A percentile compares a stretch with the other conserved stretches of the same genome.
These are phyloP conservation scores for Citrus glauca DNA, from an alignment of 345 rosid species.

Conservation along the genomic window DNA sequence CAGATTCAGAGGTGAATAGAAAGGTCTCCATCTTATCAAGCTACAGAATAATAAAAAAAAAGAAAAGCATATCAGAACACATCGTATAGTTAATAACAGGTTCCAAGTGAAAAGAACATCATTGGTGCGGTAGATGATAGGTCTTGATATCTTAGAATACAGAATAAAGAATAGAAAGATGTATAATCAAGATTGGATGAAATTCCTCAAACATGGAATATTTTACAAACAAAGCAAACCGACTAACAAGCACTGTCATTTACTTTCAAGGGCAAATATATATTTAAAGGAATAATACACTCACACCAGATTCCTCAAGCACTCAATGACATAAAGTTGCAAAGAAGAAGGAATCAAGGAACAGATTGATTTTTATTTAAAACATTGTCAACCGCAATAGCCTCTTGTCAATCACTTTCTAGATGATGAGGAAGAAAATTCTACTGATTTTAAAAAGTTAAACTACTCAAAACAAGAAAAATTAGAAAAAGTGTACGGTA, in stretches of 20 bases:
- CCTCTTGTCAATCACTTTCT: not conserved
- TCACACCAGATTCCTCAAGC: slow-evolving; percentile 9
- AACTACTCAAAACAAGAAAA: too few relatives aligned
- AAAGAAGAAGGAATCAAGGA: not conserved
- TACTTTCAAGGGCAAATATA: not conserved
- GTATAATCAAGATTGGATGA: not conserved
- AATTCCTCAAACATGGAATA: not conserved
- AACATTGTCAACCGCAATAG: not conserved
- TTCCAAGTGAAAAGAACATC: not conserved
- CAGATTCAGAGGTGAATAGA: slow-evolving; percentile 74
- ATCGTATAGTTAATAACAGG: not conserved
- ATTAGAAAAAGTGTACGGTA: too few relatives aligned
- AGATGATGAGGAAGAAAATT: not conserved
- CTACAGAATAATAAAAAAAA: slow-evolving; percentile 9
- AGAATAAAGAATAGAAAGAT: slow-evolving; percentile 1
- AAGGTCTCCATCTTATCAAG: slow-evolving; percentile 60
- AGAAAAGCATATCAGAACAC: not conserved
- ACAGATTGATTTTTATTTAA: not conserved
- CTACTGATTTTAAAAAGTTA: not conserved
- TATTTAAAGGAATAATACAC: not conserved
- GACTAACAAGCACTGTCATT: not conserved
- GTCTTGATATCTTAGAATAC: not conserved
- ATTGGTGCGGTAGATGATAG: not conserved
- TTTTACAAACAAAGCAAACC: not conserved
- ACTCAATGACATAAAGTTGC: not conserved